Evolutionary conservation across 768 basidiomycete species (phyloP).

Genomic region (Hypholoma fasciculare): DNA sequence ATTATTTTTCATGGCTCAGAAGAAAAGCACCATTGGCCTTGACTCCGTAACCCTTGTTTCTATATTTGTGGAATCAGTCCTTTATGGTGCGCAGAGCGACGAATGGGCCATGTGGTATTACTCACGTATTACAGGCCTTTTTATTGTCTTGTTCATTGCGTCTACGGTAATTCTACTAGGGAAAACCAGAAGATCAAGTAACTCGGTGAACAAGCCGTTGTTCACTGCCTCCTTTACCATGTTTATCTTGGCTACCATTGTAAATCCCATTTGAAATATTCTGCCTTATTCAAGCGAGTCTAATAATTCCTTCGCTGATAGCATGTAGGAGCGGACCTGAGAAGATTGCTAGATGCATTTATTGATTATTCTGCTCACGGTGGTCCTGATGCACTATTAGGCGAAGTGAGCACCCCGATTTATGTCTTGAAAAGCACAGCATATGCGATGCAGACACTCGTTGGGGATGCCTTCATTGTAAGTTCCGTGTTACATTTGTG

Average conservation of each 20-base stretch:
- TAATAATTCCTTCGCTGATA: neutral
- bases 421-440: conserved; percentile 7
- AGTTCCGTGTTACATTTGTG: neutral
- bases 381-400: conserved; percentile 1
- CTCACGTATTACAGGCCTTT: conserved; percentile 1
- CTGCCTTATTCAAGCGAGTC: neutral
- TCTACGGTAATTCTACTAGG: conserved; percentile 8
- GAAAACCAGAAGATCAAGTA: neutral
- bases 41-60: conserved; percentile 11
- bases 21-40: conserved; percentile 2
- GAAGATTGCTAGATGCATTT: conserved; percentile 8
- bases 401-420: conserved; percentile 1
- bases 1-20: neutral
- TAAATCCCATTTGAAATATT: neutral
- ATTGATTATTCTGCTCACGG: neutral
- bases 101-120: neutral
- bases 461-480: conserved; percentile 14
- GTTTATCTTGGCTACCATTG: conserved; percentile 9
- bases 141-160: conserved; percentile 9
- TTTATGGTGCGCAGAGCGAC: conserved; percentile 7
- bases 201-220: conserved; percentile 6
- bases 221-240: conserved; percentile 9
- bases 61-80: conserved; percentile 11
- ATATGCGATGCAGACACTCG: conserved; percentile 9
- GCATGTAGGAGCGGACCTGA: conserved; percentile 9